A percentile compares a stretch with the other conserved stretches of the same genome.
These are phyloP conservation scores for Acacia crassicarpa DNA, from an alignment of 306 rosid genomes.

Conservation along the genomic window DNA sequence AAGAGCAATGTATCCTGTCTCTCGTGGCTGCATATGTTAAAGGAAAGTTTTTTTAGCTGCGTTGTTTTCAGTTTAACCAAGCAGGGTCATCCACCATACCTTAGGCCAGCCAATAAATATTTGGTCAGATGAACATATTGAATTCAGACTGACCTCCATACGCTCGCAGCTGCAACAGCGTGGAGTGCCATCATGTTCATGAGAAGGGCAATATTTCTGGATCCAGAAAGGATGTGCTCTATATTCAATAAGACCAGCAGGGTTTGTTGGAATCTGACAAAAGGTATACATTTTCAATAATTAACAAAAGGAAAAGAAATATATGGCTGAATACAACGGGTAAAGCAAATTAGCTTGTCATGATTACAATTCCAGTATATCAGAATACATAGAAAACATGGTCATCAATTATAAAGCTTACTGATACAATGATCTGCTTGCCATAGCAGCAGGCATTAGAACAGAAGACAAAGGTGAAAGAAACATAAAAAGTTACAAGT, in stretches of 20 bases:
- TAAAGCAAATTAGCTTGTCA: conserved; percentile 13
- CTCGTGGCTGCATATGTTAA: conserved; percentile 61
- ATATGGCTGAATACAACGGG: conserved; percentile 25
- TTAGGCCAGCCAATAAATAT: conserved; percentile 17
- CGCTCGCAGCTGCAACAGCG: conserved; percentile 99
- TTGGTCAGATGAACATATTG: conserved; percentile 24
- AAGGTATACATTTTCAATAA: conserved; percentile 58
- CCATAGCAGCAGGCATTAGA: not conserved
- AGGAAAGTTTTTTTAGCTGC: conserved; percentile 24
- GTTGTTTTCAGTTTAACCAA: conserved; percentile 14
- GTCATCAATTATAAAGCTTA: not conserved
- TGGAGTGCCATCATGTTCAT: conserved; percentile 88
- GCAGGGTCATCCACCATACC: conserved; percentile 22
- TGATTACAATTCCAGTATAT: not conserved
- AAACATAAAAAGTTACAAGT: not conserved
- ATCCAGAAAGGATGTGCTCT: conserved; percentile 99
- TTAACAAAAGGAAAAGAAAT: conserved; percentile 49
- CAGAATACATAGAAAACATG: not conserved
- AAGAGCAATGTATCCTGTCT: conserved; percentile 63
- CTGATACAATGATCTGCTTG: not conserved
- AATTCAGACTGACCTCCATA: conserved; percentile 81
- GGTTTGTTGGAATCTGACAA: conserved; percentile 99
- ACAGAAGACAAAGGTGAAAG: not conserved
- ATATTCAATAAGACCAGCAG: conserved; percentile 99
- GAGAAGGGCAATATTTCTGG: conserved; percentile 96